Evolutionary conservation across 1,284 basidiomycete genomes (phyloP).

Genomic region (Stygiomarasmius scandens): DNA sequence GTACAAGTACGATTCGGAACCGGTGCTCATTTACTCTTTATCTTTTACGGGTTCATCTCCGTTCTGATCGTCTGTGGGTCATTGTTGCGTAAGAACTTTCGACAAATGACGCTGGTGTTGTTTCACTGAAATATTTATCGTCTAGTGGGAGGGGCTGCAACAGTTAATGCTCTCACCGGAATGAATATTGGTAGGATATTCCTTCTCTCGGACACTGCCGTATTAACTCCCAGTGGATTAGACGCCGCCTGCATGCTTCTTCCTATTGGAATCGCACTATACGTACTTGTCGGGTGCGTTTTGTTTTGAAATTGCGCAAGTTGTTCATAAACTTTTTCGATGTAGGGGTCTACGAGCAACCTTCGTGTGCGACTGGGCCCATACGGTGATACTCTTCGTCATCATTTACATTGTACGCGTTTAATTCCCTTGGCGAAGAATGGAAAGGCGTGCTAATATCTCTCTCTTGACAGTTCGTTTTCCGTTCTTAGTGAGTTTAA

Average conservation of each 20-base stretch:
- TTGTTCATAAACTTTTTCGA: constrained; percentile 10
- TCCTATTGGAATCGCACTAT: constrained; percentile 45
- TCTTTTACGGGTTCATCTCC: constrained; percentile 66
- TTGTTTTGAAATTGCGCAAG: constrained; percentile 28
- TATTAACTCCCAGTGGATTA: constrained; percentile 18
- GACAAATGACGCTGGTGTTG: constrained; percentile 54
- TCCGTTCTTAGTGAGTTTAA: constrained; percentile 42
- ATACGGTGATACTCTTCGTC: constrained; percentile 53
- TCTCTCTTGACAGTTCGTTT: constrained; percentile 34
- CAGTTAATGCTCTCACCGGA: constrained; percentile 67
- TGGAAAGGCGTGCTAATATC: neutral
- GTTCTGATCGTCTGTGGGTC: constrained; percentile 62
- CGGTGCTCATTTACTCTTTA: constrained; percentile 60
- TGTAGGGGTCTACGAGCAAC: constrained; percentile 57
- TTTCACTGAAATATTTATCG: constrained; percentile 24
- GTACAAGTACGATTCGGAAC: constrained; percentile 67
- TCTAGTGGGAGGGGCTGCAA: constrained; percentile 60
- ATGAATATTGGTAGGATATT: constrained; percentile 50
- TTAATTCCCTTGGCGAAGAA: neutral
- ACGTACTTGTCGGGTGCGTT: constrained; percentile 21
- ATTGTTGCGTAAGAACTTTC: constrained; percentile 41
- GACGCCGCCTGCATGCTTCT: constrained; percentile 63
- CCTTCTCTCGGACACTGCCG: neutral
- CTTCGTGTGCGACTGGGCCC: constrained; percentile 56
- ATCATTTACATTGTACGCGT: constrained; percentile 43